phyloP scores from a whole-genome alignment of 352 stramenopile species.

The Phytophthora citrophthora region DNA sequence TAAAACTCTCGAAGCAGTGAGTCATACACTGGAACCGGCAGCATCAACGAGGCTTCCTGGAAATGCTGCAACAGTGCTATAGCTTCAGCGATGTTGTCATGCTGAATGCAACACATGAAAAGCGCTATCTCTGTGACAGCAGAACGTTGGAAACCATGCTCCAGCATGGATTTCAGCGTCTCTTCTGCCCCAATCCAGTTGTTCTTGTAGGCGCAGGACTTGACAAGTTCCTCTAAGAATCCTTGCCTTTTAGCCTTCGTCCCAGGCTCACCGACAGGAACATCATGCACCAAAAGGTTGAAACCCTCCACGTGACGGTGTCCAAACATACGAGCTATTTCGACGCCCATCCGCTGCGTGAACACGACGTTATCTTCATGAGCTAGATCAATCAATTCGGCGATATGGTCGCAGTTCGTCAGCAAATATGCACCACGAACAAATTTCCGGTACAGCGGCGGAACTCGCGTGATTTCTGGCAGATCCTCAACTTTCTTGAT shows the following conservation, averaged over 20 bases:
- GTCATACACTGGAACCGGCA: slow-evolving; percentile 69
- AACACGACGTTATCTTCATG: slow-evolving; percentile 59
- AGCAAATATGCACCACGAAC: slow-evolving; percentile 70
- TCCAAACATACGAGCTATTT: slow-evolving; percentile 73
- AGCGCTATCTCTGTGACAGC: slow-evolving; percentile 63
- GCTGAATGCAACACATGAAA: slow-evolving; percentile 72
- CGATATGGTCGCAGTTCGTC: slow-evolving; percentile 66
- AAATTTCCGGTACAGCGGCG: slow-evolving; percentile 75
- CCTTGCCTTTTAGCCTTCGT: slow-evolving; percentile 42
- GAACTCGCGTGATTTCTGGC: slow-evolving; percentile 46
- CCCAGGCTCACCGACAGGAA: slow-evolving; percentile 29
- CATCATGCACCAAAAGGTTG: slow-evolving; percentile 49
- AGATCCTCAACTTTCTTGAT: slow-evolving; percentile 55
- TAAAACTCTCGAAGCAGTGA: slow-evolving; percentile 80
- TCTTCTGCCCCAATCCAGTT: slow-evolving; percentile 59
- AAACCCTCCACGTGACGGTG: slow-evolving; percentile 59
- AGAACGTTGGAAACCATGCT: slow-evolving; percentile 53
- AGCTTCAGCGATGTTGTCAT: slow-evolving; percentile 41
- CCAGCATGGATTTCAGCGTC: slow-evolving; percentile 51
- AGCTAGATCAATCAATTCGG: slow-evolving; percentile 54
- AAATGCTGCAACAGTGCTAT: slow-evolving; percentile 52
- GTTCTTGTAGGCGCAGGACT: slow-evolving; percentile 73
- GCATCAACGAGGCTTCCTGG: slow-evolving; percentile 48
- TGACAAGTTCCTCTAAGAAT: slow-evolving; percentile 71
- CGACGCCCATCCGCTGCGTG: slow-evolving; percentile 66